Evolutionary conservation across 176 grass and related monocot species (phyloP), one percentile per base, ranked within the genome.

Genomic region (Rhynchospora tenuis): DNA sequence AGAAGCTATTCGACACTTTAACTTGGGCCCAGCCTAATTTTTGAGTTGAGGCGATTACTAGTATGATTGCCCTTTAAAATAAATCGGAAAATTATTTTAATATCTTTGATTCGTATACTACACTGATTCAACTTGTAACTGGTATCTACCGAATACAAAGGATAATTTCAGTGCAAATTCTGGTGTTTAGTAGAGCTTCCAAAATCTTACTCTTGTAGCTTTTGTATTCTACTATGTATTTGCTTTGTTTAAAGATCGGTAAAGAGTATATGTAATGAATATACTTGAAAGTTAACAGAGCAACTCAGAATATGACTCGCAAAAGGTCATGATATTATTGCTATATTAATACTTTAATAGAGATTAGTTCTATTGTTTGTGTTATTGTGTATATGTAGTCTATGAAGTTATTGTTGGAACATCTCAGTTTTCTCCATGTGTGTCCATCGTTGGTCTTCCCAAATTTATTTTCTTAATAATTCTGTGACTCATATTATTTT

Each of bases 1-100:
- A 22, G 90, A 98, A 87, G 89, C 95, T 59, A 91, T 95, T 54
- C 86, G 88, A 6, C 88, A 89, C 77, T 98, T 98, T 74, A 89
- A 88, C n/a, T 59, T 98, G 69, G 95, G 95, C 60, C 83, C 88
- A 10, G 51, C 69, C n/a, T 65, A 65, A 78, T 77, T 56, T 55
- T 31, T 31, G 23, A 77, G 55, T 55, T 31, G 23, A 19, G 24
- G 50, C 73, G 31, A 52, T 56, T 77, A 56, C 73, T 46, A 77
- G 73, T 77, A 55, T 31, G 14, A 77, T 77, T 29, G 47, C 73
- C 50, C 48, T 55, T 27, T 52, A 55, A 19, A 77, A 77, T 77
- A 77, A 77, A 29, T 17, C 73, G 29, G 72, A 7, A 54, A 76
- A 55, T 0, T 76, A 54, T 6, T 17, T 76, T 14, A 24, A 55